Evolutionary conservation across 768 basidiomycete genomes (phyloP).

Genomic region (Scleroderma bovista): DNA sequence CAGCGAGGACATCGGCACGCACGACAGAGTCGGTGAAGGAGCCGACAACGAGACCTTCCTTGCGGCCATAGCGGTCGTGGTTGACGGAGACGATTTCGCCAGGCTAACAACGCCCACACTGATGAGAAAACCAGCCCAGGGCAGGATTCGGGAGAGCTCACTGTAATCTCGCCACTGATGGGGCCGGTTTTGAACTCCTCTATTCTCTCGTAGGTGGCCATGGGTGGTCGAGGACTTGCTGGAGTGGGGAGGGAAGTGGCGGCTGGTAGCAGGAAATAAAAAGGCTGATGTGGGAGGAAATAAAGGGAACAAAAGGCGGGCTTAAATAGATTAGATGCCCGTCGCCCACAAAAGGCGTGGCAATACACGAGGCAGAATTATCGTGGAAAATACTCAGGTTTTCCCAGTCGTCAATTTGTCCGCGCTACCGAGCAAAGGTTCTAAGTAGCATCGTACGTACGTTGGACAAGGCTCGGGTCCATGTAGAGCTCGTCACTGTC

Average conservation of each 20-base stretch:
- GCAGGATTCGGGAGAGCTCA: constrained; percentile 10
- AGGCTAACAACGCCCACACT: constrained; percentile 37
- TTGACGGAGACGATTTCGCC: constrained; percentile 80
- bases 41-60: constrained; percentile 78
- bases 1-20: constrained; percentile 25
- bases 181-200: constrained; percentile 22
- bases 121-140: not conserved
- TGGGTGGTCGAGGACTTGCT: constrained; percentile 23
- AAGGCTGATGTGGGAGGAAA: constrained; percentile 21
- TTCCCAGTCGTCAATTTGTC: constrained; percentile 12
- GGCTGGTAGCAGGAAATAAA: constrained; percentile 21
- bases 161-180: constrained; percentile 32
- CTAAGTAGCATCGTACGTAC: constrained; percentile 11
- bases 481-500: constrained; percentile 4
- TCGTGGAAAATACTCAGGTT: constrained; percentile 22
- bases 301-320: constrained; percentile 14
- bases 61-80: constrained; percentile 54
- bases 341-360: constrained; percentile 38
- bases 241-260: constrained; percentile 13
- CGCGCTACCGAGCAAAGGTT: constrained; percentile 7
- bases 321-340: constrained; percentile 49
- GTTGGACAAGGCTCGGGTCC: constrained; percentile 7
- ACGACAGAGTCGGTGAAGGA: constrained; percentile 67
- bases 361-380: constrained; percentile 45
- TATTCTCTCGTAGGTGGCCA: constrained; percentile 34